These are phyloP conservation scores for Artomyces pyxidatus DNA, from an alignment of 768 basidiomycete genomes.

Conservation along the genomic window DNA sequence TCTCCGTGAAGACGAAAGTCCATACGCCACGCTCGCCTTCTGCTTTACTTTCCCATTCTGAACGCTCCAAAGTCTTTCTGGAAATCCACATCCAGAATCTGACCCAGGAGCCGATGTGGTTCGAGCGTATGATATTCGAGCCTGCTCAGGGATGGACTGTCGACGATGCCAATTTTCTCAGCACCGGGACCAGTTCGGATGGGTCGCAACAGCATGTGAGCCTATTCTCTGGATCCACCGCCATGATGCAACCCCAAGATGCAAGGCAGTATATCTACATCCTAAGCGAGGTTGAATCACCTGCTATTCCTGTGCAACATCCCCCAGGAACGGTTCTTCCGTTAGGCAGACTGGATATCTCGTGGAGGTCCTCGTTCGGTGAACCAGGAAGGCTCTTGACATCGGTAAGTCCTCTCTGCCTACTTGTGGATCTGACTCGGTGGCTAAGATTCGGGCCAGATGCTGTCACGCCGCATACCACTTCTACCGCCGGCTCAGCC, in stretches of 20 bases:
- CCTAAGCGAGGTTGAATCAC: constrained; percentile 43
- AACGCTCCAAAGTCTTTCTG: constrained; percentile 80
- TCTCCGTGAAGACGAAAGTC: constrained; percentile 93
- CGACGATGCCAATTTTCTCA: constrained; percentile 43
- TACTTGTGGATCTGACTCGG: too few relatives aligned
- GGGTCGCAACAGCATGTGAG: constrained; percentile 20
- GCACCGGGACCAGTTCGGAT: constrained; percentile 9
- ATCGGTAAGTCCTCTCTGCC: constrained; percentile 54
- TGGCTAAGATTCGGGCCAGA: constrained; percentile 30
- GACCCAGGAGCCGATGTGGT: constrained; percentile 67
- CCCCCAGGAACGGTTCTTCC: constrained; percentile 67
- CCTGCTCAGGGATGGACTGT: constrained; percentile 59
- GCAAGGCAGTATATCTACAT: constrained; percentile 85
- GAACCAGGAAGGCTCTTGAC: constrained; percentile 85
- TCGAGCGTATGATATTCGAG: constrained; percentile 77
- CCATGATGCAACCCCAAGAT: constrained; percentile 78
- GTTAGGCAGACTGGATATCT: constrained; percentile 82
- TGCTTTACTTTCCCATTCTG: constrained; percentile 50
- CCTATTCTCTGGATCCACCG: constrained; percentile 54
- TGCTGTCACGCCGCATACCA: constrained; percentile 77
- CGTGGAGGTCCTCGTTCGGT: constrained; percentile 79
- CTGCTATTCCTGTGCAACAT: constrained; percentile 39
- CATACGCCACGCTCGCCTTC: constrained; percentile 69
- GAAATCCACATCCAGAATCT: constrained; percentile 91
- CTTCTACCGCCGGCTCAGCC: constrained; percentile 30